phyloP scores from a whole-genome alignment of 192 early-diverging fungal species.

The Paraglomus brasilianum region DNA sequence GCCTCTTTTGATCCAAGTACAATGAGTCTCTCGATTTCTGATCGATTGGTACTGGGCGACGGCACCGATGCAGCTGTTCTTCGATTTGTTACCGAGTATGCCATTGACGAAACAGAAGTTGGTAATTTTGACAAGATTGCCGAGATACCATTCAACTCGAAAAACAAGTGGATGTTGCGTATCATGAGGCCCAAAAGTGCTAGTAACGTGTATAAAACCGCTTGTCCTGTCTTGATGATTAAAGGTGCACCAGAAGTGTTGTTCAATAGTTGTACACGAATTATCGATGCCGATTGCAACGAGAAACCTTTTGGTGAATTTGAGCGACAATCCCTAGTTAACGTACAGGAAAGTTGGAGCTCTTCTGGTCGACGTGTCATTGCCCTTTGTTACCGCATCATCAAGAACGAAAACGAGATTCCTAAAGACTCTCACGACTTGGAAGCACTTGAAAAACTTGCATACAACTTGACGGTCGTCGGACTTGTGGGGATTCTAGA shows the following conservation, averaged over 20 bases:
- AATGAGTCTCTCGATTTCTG: constrained; percentile 46
- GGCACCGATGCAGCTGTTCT: constrained; percentile 84
- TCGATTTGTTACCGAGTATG: constrained; percentile 54
- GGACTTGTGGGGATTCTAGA: constrained; percentile 80
- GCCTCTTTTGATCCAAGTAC: constrained; percentile 62
- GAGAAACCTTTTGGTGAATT: constrained; percentile 42
- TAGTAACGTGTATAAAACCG: constrained; percentile 36
- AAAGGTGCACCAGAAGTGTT: constrained; percentile 84
- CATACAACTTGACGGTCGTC: constrained; percentile 59
- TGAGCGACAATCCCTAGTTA: constrained; percentile 34
- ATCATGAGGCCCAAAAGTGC: constrained; percentile 29
- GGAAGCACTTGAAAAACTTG: constrained; percentile 33
- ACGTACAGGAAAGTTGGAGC: constrained; percentile 55
- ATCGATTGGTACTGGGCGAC: constrained; percentile 73
- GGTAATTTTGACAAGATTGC: constrained; percentile 38
- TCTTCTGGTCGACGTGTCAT: constrained; percentile 58
- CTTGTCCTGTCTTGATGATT: constrained; percentile 49
- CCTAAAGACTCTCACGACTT: constrained; percentile 24
- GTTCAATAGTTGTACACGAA: constrained; percentile 46
- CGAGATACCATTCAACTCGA: constrained; percentile 72
- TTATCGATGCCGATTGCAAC: constrained; percentile 39
- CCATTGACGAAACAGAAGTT: constrained; percentile 10
- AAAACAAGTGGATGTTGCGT: constrained; percentile 69
- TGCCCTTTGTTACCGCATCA: constrained; percentile 35
- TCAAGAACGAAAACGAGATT: not conserved